A percentile compares a stretch with the other conserved stretches of the same genome.
phyloP scores from a whole-genome alignment of 805 yeast species.

The Wickerhamiella bombiphila region DNA sequence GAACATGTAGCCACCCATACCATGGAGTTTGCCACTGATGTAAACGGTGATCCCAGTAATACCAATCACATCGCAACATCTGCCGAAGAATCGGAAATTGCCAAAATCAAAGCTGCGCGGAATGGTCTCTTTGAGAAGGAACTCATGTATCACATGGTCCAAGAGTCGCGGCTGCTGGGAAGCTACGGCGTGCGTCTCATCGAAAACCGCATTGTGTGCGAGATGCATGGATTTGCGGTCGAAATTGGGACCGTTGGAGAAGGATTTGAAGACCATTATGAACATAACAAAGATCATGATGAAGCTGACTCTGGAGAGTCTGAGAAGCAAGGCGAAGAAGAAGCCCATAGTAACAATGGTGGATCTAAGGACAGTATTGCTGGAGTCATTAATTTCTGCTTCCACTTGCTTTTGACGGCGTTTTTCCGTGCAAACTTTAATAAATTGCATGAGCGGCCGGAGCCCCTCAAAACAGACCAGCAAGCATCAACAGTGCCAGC shows the following conservation, averaged over 20 bases:
- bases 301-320: not conserved
- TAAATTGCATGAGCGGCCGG: conserved; percentile 23
- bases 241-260: too few relatives aligned
- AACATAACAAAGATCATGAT: conserved; percentile 22
- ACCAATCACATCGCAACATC: not conserved
- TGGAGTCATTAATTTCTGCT: conserved; percentile 35
- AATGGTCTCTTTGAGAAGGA: conserved; percentile 78
- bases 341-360: conserved; percentile 20
- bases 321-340: not conserved
- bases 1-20: not conserved
- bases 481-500: conserved; percentile 1
- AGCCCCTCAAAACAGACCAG: conserved; percentile 12
- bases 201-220: conserved; percentile 46
- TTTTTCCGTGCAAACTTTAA: conserved; percentile 35
- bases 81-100: not conserved
- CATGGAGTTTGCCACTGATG: too few relatives aligned
- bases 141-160: conserved; percentile 57
- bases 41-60: too few relatives aligned
- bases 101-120: conserved; percentile 49
- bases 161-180: conserved; percentile 58
- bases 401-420: conserved; percentile 49
- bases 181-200: conserved; percentile 57
- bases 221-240: conserved; percentile 47
- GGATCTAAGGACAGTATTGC: conserved; percentile 31
- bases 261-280: conserved; percentile 34